A percentile compares a stretch with the other conserved stretches of the same genome.
phyloP scores from a whole-genome alignment of 768 basidiomycete genomes.

The Serendipita indica region DNA sequence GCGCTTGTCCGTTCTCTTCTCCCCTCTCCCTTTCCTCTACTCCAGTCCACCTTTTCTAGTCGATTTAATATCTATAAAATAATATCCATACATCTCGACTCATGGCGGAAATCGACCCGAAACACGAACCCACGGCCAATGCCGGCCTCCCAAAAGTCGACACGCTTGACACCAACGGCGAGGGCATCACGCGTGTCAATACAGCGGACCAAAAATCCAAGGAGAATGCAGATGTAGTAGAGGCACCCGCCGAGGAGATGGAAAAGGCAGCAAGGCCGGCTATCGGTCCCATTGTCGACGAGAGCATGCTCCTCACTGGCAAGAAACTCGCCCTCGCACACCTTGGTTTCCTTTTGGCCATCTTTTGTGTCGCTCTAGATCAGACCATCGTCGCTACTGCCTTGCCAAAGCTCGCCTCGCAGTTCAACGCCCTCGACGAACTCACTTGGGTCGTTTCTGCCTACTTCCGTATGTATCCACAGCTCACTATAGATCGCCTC shows the following conservation, averaged over 20 bases:
- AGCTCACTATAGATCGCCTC: no score
- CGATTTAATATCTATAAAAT: no score
- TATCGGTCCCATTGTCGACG: no score
- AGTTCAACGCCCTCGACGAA: constrained; percentile 21
- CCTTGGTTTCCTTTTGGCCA: constrained; percentile 13
- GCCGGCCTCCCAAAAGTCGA: neutral
- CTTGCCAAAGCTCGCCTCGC: constrained; percentile 21
- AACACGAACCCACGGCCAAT: neutral
- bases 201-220: neutral
- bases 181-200: neutral
- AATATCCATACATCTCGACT: no score
- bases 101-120: neutral
- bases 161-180: neutral
- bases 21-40: no score
- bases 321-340: constrained; percentile 17
- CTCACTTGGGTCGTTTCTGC: constrained; percentile 19
- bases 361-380: constrained; percentile 24
- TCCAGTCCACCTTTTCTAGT: no score
- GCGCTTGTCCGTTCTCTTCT: no score
- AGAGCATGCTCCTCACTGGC: neutral
- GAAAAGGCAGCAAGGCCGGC: no score
- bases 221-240: neutral
- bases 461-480: constrained; percentile 8
- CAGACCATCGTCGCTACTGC: constrained; percentile 27
- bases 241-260: neutral